Evolutionary conservation across 2,329 filamentous ascomycete genomes (phyloP), one percentile per base, ranked within the genome.

Genomic region (Hymenoscyphus infarciens): DNA sequence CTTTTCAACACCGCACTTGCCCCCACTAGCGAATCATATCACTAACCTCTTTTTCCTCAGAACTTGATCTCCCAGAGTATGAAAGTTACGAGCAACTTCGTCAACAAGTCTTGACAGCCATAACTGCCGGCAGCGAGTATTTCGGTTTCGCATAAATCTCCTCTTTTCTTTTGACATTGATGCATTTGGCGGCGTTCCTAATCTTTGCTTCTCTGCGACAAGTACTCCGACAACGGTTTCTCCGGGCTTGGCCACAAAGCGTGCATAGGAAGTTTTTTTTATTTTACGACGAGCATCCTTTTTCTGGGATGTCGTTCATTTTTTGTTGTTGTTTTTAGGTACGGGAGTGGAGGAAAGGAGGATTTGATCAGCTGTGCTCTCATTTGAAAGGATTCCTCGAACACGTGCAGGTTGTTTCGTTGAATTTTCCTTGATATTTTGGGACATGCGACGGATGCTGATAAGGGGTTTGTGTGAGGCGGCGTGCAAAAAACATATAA

Each of bases 21-120:
- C 11, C 33, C 35, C 11, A 16, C 13, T 15, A 38, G 35, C 11
- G 35, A 38, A 38, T 15, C 35, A 15, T 38, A 59, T 35, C 63
- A 25, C 68, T 74, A 68, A 74, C 19, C 13, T 31, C 27, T 27
- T 16, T 35, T 55, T 27, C 25, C 60, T 64, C 76, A 97, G 92
- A 99, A 81, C 91, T 99, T 75, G 95, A 99, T 80, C 86, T 99
- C 70, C 95, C 95, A 52, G 95, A 99, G 79, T 99, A 99, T 75
- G 95, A 98, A 73, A 96, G 87, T 75, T 99, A 99, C 77, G 95
- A 99, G 73, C 83, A 85, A 70, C 85, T 99, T 65, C 88, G 95
- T 66, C 87, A 90, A 72, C 92, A 95, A 74, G 79, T 99, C 64
- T 88, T 96, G 76, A 98, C 93, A 70, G 95, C 95, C 66, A 97